phyloP scores from a whole-genome alignment of 73 alveolate genomes.

The Diophrys sp. region DNA sequence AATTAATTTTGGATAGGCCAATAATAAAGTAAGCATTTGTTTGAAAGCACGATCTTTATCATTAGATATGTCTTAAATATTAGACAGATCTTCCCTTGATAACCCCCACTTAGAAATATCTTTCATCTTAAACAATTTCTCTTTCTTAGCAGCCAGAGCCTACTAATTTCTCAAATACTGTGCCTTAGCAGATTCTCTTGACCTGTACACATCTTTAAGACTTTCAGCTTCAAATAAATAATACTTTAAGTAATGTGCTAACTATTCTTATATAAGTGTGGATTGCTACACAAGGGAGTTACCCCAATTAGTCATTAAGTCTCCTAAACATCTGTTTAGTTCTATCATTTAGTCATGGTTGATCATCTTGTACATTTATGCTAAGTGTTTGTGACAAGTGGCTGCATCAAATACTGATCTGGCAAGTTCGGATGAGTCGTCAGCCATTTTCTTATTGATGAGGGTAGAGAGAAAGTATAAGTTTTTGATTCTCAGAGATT shows the following conservation, averaged over 20 bases:
- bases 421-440: background rate
- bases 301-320: constrained; percentile 8
- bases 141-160: background rate
- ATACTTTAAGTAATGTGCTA: background rate
- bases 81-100: background rate
- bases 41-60: constrained; percentile 4
- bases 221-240: background rate
- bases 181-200: background rate
- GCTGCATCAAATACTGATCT: background rate
- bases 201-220: background rate
- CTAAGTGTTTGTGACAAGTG: background rate
- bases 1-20: too few species aligned
- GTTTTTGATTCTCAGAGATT: too few species aligned
- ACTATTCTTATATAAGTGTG: background rate
- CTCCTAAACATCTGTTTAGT: constrained; percentile 1
- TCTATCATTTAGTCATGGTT: background rate
- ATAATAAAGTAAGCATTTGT: background rate
- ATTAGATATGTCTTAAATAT: background rate
- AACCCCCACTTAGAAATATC: constrained; percentile 10
- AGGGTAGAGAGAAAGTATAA: too few species aligned
- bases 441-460: background rate
- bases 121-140: constrained; percentile 1
- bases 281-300: background rate
- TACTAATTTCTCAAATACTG: background rate
- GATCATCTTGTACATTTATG: background rate